These are phyloP conservation scores for Coemansia sp. DNA, from an alignment of 192 early-diverging fungal species.

Conservation along the genomic window DNA sequence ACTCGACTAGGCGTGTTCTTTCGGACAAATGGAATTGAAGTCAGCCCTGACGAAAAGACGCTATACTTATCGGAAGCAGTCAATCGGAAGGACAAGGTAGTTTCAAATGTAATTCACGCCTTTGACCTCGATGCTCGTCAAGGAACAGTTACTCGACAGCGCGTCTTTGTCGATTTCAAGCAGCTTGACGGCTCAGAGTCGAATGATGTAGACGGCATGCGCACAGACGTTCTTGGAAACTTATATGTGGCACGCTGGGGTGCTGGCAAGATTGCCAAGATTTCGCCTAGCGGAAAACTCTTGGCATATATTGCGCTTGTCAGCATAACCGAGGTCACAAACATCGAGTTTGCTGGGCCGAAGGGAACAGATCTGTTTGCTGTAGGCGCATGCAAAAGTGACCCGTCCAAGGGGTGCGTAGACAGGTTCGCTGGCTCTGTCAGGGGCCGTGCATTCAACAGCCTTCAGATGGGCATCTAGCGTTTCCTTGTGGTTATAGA, in stretches of 20 bases:
- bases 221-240: slow-evolving; percentile 52
- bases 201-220: slow-evolving; percentile 59
- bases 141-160: slow-evolving; percentile 27
- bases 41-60: slow-evolving; percentile 54
- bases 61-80: slow-evolving; percentile 58
- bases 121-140: slow-evolving; percentile 44
- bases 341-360: slow-evolving; percentile 55
- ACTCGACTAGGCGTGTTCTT: slow-evolving; percentile 30
- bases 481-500: no score
- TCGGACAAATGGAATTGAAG: slow-evolving; percentile 60
- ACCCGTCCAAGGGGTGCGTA: slow-evolving; percentile 50
- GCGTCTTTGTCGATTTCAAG: slow-evolving; percentile 51
- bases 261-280: slow-evolving; percentile 50
- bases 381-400: slow-evolving; percentile 52
- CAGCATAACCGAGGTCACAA: slow-evolving; percentile 31
- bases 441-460: slow-evolving; percentile 25
- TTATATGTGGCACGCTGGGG: slow-evolving; percentile 58
- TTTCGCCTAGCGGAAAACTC: slow-evolving; percentile 42
- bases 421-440: slow-evolving; percentile 16
- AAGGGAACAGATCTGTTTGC: slow-evolving; percentile 47
- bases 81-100: slow-evolving; percentile 35
- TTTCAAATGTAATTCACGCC: slow-evolving; percentile 49
- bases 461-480: no score
- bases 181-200: slow-evolving; percentile 42
- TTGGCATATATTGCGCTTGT: slow-evolving; percentile 26